Evolutionary conservation across 306 rosid species (phyloP).

Genomic region (Cucurbita moschata): DNA sequence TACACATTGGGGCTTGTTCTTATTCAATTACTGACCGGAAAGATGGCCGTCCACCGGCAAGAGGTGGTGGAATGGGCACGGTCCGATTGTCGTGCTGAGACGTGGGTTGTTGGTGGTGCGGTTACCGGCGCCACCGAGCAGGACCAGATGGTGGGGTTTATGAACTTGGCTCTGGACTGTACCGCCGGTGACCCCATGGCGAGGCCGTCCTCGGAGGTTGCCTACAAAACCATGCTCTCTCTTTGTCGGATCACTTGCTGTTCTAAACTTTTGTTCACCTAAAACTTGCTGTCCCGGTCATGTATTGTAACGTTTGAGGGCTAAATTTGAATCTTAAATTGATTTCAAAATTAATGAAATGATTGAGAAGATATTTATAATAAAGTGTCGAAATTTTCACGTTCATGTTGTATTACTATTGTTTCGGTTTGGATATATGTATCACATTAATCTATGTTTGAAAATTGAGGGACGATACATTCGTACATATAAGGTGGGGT

Average conservation of each 20-base stretch:
- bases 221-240: slow-evolving; percentile 37
- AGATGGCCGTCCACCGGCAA: slow-evolving; percentile 23
- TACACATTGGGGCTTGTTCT: slow-evolving; percentile 57
- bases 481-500: no score
- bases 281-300: background rate
- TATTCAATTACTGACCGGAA: slow-evolving; percentile 70
- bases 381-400: no score
- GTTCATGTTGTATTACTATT: no score
- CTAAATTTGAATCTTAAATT: no score
- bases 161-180: slow-evolving; percentile 72
- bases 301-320: background rate
- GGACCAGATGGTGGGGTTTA: slow-evolving; percentile 49
- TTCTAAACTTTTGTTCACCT: background rate
- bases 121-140: slow-evolving; percentile 20
- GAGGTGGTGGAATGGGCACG: slow-evolving; percentile 79
- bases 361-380: no score
- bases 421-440: no score
- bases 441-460: no score
- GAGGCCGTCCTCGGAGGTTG: slow-evolving; percentile 55
- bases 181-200: slow-evolving; percentile 63
- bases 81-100: slow-evolving; percentile 50
- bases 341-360: no score
- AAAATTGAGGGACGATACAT: no score
- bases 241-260: slow-evolving; percentile 20
- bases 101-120: slow-evolving; percentile 54